Base-by-base conservation (phyloP, 2,329 filamentous ascomycete genomes). In the Fusarium proliferatum region DNA sequence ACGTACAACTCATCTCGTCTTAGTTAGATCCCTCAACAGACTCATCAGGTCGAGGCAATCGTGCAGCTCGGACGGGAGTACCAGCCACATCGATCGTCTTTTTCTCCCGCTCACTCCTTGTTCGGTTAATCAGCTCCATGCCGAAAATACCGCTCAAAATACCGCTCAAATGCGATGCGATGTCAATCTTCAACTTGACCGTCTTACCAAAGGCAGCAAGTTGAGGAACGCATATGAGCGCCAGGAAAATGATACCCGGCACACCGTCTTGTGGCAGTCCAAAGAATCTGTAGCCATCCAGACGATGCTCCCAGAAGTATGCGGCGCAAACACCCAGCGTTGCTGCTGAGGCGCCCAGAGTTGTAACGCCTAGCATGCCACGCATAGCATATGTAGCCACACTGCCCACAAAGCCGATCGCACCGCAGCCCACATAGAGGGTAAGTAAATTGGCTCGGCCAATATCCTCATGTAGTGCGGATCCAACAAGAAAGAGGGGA, bases 391-490 rank as follows among this genome's bases (percentile, higher is more conserved):
- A 84, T 52, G 81, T 81, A 34, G 83, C 76, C 66, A 94, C 83
- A 49, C 88, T 90, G n/a, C 85, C 83, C 68, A 91, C 86, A 67
- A 89, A 90, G 13, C 88, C 90, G 4, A 90, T 48, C 3, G 86
- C 84, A 59, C 91, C 92, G 11, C 87, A 86, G 12, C 86, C 83
- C 38, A 92, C 72, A 80, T 92, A 94, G 38, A 93, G 82, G n/a
- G 91, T 88, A 26, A 94, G 82, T 81, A 94, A 94, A 62, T 88
- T 86, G 19, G 88, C 91, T 16, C 92, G 87, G 16, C 91, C 92
- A 33, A 94, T 83, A 74, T 94, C 91, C 69, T 94, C 90, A 81
- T 94, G 91, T 39, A 94, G 84, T 3, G 87, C 85, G 15, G 88
- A 87, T 30, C 93, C 94, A 23, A 94, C 85, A 77, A 93, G 84